A percentile compares a stretch with the other conserved stretches of the same genome.
These are phyloP conservation scores for Microdochium trichocladiopsis DNA, from an alignment of 2,329 filamentous ascomycete genomes.

Conservation along the genomic window DNA sequence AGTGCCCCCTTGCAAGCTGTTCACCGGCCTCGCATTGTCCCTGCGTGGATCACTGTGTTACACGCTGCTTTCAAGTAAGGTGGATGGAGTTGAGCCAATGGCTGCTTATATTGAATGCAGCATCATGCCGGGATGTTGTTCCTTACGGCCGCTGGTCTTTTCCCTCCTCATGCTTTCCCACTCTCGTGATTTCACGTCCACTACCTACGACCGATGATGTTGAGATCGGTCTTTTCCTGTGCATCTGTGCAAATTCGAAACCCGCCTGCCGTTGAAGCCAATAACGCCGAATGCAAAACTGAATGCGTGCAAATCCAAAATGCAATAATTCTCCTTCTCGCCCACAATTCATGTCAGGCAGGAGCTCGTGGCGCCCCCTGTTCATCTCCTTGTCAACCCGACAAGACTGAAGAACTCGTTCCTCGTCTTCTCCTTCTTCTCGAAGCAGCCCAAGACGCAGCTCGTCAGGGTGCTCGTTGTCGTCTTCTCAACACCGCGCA, in stretches of 20 bases:
- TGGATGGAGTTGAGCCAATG: no score
- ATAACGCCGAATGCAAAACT: not conserved
- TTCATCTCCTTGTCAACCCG: conserved; percentile 43
- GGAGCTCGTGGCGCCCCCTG: not conserved
- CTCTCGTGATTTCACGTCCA: not conserved
- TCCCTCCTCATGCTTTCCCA: no score
- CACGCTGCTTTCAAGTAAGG: no score
- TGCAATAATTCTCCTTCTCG: not conserved
- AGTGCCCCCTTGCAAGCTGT: no score
- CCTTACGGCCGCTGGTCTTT: no score
- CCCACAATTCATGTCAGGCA: not conserved
- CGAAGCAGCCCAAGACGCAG: conserved; percentile 95
- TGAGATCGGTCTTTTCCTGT: not conserved
- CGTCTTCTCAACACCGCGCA: conserved; percentile 96
- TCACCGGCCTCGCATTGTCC: no score
- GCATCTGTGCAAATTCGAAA: not conserved
- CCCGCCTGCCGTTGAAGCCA: not conserved
- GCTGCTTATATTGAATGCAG: no score
- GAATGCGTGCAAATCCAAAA: not conserved
- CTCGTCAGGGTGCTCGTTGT: conserved; percentile 83
- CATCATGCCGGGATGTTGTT: no score
- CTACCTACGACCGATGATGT: not conserved
- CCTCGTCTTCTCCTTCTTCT: conserved; percentile 84
- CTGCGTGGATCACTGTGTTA: no score
- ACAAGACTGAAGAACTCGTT: conserved; percentile 90